phyloP scores from a whole-genome alignment of 2,329 filamentous ascomycete genomes.

The Botrytis deweyae region DNA sequence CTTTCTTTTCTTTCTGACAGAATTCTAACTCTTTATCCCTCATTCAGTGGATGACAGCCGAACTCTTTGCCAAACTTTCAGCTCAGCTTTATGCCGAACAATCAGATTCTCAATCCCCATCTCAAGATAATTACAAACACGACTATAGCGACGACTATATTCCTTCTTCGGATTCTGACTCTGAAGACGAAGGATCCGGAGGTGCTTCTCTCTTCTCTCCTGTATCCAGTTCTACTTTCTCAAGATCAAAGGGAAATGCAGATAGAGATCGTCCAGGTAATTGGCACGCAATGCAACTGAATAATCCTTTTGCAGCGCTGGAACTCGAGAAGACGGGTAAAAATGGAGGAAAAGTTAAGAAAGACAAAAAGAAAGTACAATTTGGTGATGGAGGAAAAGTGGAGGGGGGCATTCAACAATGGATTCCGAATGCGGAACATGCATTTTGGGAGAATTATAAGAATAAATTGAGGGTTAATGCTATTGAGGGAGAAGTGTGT shows the following conservation, averaged over 20 bases:
- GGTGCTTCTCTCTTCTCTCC: constrained; percentile 7
- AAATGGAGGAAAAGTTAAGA: neutral
- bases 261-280: constrained; percentile 3
- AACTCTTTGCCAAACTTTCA: constrained; percentile 42
- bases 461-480: constrained; percentile 40
- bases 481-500: constrained; percentile 35
- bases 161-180: constrained; percentile 1
- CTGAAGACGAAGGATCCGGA: constrained; percentile 19
- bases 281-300: constrained; percentile 24
- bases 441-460: constrained; percentile 37
- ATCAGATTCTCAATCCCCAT: neutral
- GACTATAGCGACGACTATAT: constrained; percentile 17
- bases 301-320: constrained; percentile 8
- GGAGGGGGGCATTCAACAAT: constrained; percentile 20
- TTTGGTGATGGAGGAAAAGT: neutral
- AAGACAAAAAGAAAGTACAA: constrained; percentile 2
- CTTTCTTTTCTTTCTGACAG: neutral
- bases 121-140: neutral
- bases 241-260: neutral
- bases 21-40: constrained; percentile 29
- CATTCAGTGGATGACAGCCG: constrained; percentile 44
- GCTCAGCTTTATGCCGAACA: constrained; percentile 30
- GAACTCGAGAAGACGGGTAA: neutral
- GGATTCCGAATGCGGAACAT: constrained; percentile 27
- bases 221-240: neutral